phyloP scores from a whole-genome alignment of 2,329 filamentous ascomycete genomes.

The Pseudogymnoascus pannorum region DNA sequence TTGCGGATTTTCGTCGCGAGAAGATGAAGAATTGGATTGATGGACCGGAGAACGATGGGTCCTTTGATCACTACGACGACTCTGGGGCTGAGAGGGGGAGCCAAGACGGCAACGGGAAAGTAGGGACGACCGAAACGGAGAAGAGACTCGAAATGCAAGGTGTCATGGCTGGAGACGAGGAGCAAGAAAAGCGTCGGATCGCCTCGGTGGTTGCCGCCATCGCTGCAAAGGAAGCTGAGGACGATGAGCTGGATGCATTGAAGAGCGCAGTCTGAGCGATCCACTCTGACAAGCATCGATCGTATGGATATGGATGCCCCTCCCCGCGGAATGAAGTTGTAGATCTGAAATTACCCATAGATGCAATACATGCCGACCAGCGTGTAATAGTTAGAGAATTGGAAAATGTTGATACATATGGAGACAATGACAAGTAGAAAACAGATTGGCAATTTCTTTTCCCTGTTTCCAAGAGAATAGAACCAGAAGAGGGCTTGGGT shows the following conservation, averaged over 20 bases:
- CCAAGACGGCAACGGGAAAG: neutral
- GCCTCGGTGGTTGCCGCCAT: conserved; percentile 5
- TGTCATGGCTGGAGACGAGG: neutral
- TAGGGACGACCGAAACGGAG: neutral
- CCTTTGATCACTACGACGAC: neutral
- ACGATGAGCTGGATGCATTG: neutral
- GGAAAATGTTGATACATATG: neutral
- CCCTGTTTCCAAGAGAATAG: neutral
- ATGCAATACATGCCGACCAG: neutral
- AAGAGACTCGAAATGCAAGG: neutral
- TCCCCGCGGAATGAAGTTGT: neutral
- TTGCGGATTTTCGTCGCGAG: conserved; percentile 70
- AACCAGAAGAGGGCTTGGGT: neutral
- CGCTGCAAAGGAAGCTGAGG: conserved; percentile 8
- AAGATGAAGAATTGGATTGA: conserved; percentile 51
- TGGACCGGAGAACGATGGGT: conserved; percentile 20
- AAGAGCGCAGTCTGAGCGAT: neutral
- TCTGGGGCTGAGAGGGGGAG: neutral
- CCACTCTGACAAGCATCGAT: neutral
- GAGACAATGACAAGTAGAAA: neutral
- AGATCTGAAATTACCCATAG: conserved; percentile 5
- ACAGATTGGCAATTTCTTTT: conserved; percentile 5
- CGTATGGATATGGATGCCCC: neutral
- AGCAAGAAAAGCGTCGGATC: neutral
- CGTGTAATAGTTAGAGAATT: neutral